phyloP scores from a whole-genome alignment of 306 rosid species.

The Chamaecrista fasciculata region DNA sequence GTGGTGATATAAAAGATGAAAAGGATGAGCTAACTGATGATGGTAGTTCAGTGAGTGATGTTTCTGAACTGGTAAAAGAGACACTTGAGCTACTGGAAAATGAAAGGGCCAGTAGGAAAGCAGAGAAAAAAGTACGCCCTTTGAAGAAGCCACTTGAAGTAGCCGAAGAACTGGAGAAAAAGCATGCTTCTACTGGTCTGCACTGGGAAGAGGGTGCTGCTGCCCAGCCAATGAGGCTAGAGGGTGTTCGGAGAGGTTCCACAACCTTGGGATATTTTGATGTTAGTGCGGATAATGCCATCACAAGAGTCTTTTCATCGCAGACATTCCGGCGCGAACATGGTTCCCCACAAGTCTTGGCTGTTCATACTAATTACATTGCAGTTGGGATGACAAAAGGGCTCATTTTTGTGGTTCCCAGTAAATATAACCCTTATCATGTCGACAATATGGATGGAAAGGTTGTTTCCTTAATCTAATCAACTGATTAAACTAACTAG shows the following conservation, averaged over 20 bases:
- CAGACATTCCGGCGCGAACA: slow-evolving; percentile 75
- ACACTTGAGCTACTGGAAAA: slow-evolving; percentile 62
- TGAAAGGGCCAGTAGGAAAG: slow-evolving; percentile 41
- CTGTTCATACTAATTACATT: slow-evolving; percentile 75
- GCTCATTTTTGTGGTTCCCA: slow-evolving; percentile 62
- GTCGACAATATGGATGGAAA: slow-evolving; percentile 76
- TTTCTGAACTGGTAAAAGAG: slow-evolving; percentile 62
- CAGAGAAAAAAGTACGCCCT: slow-evolving; percentile 42
- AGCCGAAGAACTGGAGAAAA: slow-evolving; percentile 90
- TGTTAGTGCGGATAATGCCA: slow-evolving; percentile 59
- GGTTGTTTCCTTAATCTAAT: slow-evolving; percentile 43
- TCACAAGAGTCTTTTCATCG: slow-evolving; percentile 66
- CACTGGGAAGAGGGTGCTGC: slow-evolving; percentile 98
- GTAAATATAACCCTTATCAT: slow-evolving; percentile 77
- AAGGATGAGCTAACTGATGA: slow-evolving; percentile 40
- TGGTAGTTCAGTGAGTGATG: slow-evolving; percentile 42
- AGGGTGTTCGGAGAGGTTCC: slow-evolving; percentile 84
- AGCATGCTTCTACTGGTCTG: slow-evolving; percentile 85
- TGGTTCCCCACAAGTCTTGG: slow-evolving; percentile 86
- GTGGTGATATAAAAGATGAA: slow-evolving; percentile 23
- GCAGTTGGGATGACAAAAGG: slow-evolving; percentile 96
- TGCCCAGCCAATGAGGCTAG: slow-evolving; percentile 97
- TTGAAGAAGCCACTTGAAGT: slow-evolving; percentile 64
- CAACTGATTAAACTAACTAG: slow-evolving; percentile 6
- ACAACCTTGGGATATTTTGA: slow-evolving; percentile 82